Evolutionary conservation across 495 filamentous ascomycete genomes (phyloP).

Genomic region (Annulohypoxylon stygium): DNA sequence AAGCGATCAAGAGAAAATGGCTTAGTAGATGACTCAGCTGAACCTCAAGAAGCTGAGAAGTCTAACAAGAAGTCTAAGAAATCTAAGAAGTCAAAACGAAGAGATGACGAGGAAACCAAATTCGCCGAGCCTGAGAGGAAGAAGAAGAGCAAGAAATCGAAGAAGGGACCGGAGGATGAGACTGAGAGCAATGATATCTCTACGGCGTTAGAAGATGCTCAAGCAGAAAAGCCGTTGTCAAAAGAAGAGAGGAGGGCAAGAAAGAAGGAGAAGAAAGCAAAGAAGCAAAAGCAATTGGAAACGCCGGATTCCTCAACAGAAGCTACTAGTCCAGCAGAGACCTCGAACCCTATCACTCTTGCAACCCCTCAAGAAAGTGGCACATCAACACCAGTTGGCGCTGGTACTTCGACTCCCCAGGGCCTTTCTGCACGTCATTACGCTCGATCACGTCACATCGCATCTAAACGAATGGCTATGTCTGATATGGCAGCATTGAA

Average conservation of each 20-base stretch:
- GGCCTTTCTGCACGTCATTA: slow-evolving; percentile 30
- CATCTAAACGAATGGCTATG: slow-evolving; percentile 45
- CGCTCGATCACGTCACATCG: slow-evolving; percentile 43
- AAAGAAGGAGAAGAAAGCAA: slow-evolving; percentile 59
- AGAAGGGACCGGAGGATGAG: slow-evolving; percentile 29
- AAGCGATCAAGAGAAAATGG: slow-evolving; percentile 52
- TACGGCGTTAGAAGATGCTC: slow-evolving; percentile 29
- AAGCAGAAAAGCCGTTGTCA: slow-evolving; percentile 44
- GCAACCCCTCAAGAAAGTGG: slow-evolving; percentile 38
- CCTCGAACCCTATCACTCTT: slow-evolving; percentile 8
- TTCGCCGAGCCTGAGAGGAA: slow-evolving; percentile 35
- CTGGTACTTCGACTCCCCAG: slow-evolving; percentile 41
- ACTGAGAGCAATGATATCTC: slow-evolving; percentile 12
- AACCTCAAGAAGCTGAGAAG: slow-evolving; percentile 47
- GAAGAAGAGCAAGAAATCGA: slow-evolving; percentile 50
- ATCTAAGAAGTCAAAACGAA: slow-evolving; percentile 53
- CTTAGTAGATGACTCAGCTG: slow-evolving; percentile 17
- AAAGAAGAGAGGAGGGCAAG: slow-evolving; percentile 62
- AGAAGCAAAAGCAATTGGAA: slow-evolving; percentile 55
- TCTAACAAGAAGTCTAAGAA: slow-evolving; percentile 49
- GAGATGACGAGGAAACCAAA: slow-evolving; percentile 50
- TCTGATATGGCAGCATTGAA: slow-evolving; percentile 42
- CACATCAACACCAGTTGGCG: slow-evolving; percentile 32
- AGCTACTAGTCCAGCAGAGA: slow-evolving; percentile 7
- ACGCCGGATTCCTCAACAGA: slow-evolving; percentile 38